Evolutionary conservation across 805 yeast genomes (phyloP).

Genomic region (Cyberlindnera sargentensis): DNA sequence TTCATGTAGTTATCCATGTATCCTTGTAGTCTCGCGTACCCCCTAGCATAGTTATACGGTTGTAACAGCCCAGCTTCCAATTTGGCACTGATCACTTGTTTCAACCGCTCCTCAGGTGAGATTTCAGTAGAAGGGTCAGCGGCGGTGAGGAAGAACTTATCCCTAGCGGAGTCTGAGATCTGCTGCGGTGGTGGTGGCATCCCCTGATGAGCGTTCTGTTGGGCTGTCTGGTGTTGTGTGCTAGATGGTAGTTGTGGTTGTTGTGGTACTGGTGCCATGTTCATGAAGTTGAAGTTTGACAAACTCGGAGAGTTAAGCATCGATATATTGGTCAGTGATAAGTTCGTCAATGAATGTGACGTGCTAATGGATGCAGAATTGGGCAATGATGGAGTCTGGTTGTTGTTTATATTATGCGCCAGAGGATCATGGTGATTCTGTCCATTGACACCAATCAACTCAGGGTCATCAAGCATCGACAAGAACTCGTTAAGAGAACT

Average conservation of each 20-base stretch:
- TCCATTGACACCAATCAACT: conserved; percentile 41
- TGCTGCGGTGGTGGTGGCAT: conserved; percentile 13
- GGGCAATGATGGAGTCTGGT: neutral
- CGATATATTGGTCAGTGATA: conserved; percentile 19
- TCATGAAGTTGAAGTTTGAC: conserved; percentile 1
- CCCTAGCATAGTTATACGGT: conserved; percentile 91
- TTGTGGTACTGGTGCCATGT: neutral
- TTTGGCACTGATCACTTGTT: conserved; percentile 91
- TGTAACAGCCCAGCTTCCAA: conserved; percentile 86
- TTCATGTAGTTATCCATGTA: conserved; percentile 95
- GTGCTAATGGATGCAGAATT: conserved; percentile 6
- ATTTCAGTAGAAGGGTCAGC: conserved; percentile 95
- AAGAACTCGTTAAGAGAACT: conserved; percentile 83
- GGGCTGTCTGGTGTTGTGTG: neutral
- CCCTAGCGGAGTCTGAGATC: conserved; percentile 67
- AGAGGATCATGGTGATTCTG: neutral
- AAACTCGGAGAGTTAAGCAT: conserved; percentile 17
- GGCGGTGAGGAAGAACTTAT: conserved; percentile 89
- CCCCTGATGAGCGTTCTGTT: neutral
- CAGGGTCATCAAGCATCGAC: conserved; percentile 85
- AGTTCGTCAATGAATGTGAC: conserved; percentile 23
- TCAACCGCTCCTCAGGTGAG: conserved; percentile 87
- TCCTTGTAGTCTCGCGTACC: conserved; percentile 80
- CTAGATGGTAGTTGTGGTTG: conserved; percentile 9
- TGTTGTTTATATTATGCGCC: neutral